Evolutionary conservation across 1,284 basidiomycete genomes (phyloP), one percentile per base, ranked within the genome.

Genomic region (Filobasidium uniguttulatum): DNA sequence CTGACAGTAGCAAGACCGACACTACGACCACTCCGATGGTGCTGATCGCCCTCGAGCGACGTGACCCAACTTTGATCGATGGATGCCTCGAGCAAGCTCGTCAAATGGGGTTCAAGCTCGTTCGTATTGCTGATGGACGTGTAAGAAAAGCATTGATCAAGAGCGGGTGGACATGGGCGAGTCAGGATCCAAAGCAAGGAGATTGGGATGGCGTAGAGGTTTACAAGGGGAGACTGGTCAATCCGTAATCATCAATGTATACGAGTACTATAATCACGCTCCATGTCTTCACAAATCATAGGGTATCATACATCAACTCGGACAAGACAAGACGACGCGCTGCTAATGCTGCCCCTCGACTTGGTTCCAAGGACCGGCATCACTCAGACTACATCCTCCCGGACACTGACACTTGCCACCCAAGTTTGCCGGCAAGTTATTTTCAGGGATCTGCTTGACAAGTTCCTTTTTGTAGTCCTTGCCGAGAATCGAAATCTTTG

Each of bases 291-390:
- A n/a, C n/a, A n/a, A n/a, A n/a, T n/a, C n/a, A n/a, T n/a, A n/a
- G n/a, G n/a, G n/a, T n/a, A n/a, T n/a, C n/a, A n/a, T n/a, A n/a
- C n/a, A n/a, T n/a, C n/a, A n/a, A n/a, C n/a, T n/a, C n/a, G n/a
- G n/a, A n/a, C n/a, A n/a, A n/a, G n/a, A n/a, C n/a, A n/a, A n/a
- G n/a, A n/a, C n/a, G n/a, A n/a, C n/a, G n/a, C n/a, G n/a, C n/a
- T n/a, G n/a, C n/a, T n/a, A n/a, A n/a, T n/a, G n/a, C n/a, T n/a
- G n/a, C n/a, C n/a, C n/a, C 28, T 8, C 12, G 30, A 22, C 51
- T 37, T 55, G 71, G 66, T 88, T 85, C 93, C 93, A 98, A 8
- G 93, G 93, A 6, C 93, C 93, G 0, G 80, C 84, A 69, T 98
- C 87, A 60, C 83, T 85, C 69, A 91, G 65, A 52, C 80, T 83